Base-by-base conservation (phyloP, 2,329 filamentous ascomycete genomes). In the Xylariaceae sp. region DNA sequence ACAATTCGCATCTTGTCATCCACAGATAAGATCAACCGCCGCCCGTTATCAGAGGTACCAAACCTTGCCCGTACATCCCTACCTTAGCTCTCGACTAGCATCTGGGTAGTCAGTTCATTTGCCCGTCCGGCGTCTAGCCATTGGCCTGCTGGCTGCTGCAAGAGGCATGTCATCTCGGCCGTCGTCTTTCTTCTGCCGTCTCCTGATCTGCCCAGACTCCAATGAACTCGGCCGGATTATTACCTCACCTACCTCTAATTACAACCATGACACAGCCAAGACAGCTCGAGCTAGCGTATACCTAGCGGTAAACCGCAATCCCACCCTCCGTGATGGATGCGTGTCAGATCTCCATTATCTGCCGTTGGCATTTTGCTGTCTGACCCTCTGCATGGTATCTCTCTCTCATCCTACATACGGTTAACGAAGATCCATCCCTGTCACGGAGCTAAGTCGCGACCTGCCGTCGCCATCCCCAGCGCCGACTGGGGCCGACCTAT, bases 1-100 rank as follows among this genome's bases (percentile, higher is more conserved):
- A 67, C 64, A 61, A 61, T 67, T 64, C 57, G 48, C 57, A 59
- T 66, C 61, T 62, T 61, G 65, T 67, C 65, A 67, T 63, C 59
- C 53, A 49, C 51, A 66, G 65, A 67, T 67, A 67, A 66, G 63
- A 61, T 61, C 56, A 57, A 55, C 50, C 56, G 53, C 45, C 57
- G 10, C 47, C 19, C 53, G 57, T 63, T 67, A 66, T 66, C 65
- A 64, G 63, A 34, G 32, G 32, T 34, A 34, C 32, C 32, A 34
- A 13, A 34, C 32, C 32, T 15, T 15, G 32, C 29, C 41, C 41
- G 13, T 26, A 26, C 21, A 43, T 43, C 41, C 41, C 41, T 43
- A 43, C 41, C 41, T 43, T 63, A 54, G 57, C 60, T 60, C 57
- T 60, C 51, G 58, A 55, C 58, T 62, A 59, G 21, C 41, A 15